phyloP scores from a whole-genome alignment of 23 red algal species.

The Pyropia yezoensis region DNA sequence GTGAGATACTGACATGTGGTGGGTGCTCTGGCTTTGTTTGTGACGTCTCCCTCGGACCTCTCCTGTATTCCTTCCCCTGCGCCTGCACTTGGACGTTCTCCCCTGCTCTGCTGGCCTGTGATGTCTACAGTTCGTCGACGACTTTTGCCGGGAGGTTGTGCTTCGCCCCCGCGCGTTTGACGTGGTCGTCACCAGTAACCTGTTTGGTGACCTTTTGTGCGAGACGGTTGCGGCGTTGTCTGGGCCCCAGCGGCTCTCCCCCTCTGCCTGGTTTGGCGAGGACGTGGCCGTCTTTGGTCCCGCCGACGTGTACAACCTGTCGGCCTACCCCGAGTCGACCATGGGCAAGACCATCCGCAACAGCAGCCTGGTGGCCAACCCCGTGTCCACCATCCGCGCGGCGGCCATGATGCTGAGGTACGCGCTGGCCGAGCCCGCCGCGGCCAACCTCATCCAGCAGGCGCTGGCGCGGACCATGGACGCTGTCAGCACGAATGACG shows the following conservation, averaged over 20 bases:
- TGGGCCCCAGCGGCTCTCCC: conserved; percentile 42
- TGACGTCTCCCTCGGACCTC: too few relatives aligned
- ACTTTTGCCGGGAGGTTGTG: conserved; percentile 69
- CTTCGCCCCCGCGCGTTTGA: conserved; percentile 64
- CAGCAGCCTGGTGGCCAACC: conserved; percentile 9
- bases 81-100: too few relatives aligned
- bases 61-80: not conserved
- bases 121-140: conserved; percentile 52
- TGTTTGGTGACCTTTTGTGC: conserved; percentile 78
- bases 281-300: conserved; percentile 69
- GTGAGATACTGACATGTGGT: conserved; percentile 3
- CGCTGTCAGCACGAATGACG: conserved; percentile 12
- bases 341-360: conserved; percentile 4
- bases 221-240: conserved; percentile 63
- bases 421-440: conserved; percentile 72
- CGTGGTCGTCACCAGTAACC: conserved; percentile 69
- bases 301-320: conserved; percentile 74
- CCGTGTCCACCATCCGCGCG: conserved; percentile 60
- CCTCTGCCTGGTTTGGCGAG: conserved; percentile 55
- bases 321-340: conserved; percentile 36
- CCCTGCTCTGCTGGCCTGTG: not conserved
- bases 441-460: conserved; percentile 66
- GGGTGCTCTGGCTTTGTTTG: not conserved
- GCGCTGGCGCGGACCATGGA: conserved; percentile 58
- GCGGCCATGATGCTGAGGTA: conserved; percentile 89